Evolutionary conservation across 257 asterid genomes (phyloP), one percentile per base, ranked within the genome.

Genomic region (Nicotiana tomentosiformis): DNA sequence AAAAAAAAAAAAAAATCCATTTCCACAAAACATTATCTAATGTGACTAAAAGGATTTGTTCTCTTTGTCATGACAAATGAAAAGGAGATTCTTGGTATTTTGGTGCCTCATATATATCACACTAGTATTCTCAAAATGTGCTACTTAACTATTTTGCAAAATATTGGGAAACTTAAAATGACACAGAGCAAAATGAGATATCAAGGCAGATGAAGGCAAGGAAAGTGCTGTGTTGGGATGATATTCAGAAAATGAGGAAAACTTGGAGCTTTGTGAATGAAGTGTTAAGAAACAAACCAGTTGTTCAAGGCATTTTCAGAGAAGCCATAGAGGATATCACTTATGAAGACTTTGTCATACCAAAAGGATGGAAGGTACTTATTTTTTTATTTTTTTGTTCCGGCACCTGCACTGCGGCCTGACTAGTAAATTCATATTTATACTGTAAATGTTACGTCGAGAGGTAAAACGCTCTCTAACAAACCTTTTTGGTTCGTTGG

Each of bases 291-390:
- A 20, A 33, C 4, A 66, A 70, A 79, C 39, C 83, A 61, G 15
- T 49, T 61, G 20, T 30, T 37, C 82, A 37, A 79, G 74, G 82
- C 23, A 17, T 15, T 61, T 61, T 79, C 11, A 60, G 58, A n/a
- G 61, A 79, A 4, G 82, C 17, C 0, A 37, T 61, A 1, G 43
- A 79, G 33, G 60, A 79, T 1, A 33, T 79, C 16, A 61, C 82
- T 39, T 82, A 49, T 35, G 69, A 68, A 29, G 16, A 15, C 5
- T 33, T 51, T 17, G 1, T 12, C 43, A 7, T 61, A 35, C 46
- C 82, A n/a, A 61, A 79, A 66, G 61, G 82, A 79, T 61, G 74
- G 82, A 79, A 79, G 61, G 83, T 53, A 9, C 10, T 39, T 32
- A 0, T 5, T 37, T 6, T 1, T 37, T 37, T 9, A 23, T 8